Percentiles rank a stretch among this genome's conserved stretches.
Conservation (phyloP, 2,329 filamentous ascomycete genomes). For the Blastomyces percursus region DNA sequence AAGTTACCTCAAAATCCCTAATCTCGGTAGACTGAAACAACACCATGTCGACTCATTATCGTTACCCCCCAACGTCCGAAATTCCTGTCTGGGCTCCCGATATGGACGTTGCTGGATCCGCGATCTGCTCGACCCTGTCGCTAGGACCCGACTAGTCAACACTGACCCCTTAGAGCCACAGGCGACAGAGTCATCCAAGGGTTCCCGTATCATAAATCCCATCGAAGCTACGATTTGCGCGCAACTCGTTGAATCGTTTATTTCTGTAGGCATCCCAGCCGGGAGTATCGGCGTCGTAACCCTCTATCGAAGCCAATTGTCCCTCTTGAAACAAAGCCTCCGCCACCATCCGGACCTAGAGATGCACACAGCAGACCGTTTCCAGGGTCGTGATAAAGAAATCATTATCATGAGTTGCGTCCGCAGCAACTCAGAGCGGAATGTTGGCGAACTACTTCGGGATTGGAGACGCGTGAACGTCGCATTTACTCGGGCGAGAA, state of each 20-base stretch:
- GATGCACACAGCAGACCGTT: constrained; percentile 94
- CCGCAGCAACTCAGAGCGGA: constrained; percentile 67
- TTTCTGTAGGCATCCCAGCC: constrained; percentile 62
- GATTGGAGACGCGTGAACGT: constrained; percentile 95
- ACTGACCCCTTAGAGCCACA: constrained; percentile 61
- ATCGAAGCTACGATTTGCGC: constrained; percentile 67
- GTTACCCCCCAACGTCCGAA: constrained; percentile 13
- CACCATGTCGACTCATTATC: constrained; percentile 37
- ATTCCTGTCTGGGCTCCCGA: constrained; percentile 47
- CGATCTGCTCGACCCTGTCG: constrained; percentile 56
- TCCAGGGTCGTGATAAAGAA: constrained; percentile 93
- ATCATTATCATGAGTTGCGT: constrained; percentile 80
- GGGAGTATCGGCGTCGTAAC: constrained; percentile 87
- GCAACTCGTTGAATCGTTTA: constrained; percentile 69
- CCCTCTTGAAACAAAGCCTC: constrained; percentile 64
- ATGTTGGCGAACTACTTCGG: constrained; percentile 80
- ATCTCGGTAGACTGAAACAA: constrained; percentile 46
- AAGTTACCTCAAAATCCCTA: constrained; percentile 56
- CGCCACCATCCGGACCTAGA: constrained; percentile 57
- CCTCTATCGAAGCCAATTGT: constrained; percentile 87
- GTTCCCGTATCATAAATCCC: constrained; percentile 78
- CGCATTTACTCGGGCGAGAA: constrained; percentile 83
- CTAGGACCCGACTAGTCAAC: constrained; percentile 77
- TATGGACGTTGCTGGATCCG: constrained; percentile 60
- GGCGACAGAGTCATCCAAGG: constrained; percentile 55